Evolutionary conservation across 2,329 filamentous ascomycete species (phyloP), one percentile per base, ranked within the genome.

Genomic region (Cryphonectria radicalis): DNA sequence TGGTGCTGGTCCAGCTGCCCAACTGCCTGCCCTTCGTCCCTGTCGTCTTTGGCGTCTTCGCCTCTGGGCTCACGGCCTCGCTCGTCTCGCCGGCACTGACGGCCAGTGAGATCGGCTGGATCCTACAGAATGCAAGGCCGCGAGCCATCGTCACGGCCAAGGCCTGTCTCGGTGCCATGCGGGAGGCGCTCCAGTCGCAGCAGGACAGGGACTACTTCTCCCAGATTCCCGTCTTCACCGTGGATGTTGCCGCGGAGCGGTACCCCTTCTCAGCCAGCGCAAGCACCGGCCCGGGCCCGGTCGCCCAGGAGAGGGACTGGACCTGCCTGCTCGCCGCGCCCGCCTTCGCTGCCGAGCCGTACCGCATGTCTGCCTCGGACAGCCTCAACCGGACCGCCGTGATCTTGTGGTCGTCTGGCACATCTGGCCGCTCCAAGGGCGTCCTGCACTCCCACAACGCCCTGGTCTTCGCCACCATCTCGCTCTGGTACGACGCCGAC

Each of bases 341-440:
- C 4, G 88, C 87, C 72, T 75, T 77, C 28, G 90, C 86, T 86
- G 82, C 84, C 25, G 77, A 81, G 40, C 79, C 72, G 6, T 71
- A 69, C 50, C 69, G 46, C 75, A 25, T 80, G 79, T 0, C 77
- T 78, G 1, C 79, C 82, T 14, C 83, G 86, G 71, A 76, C 81
- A 40, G 80, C 80, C 17, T 83, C 84, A 72, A 91, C 75, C 93
- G 93, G 77, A 91, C 88, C 2, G 82, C 82, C 57, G 75, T 84
- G 1, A 82, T 84, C 64, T 78, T 84, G 67, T 84, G 82, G 82
- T 84, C 82, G 0, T 89, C 86, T 0, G 87, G 92, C 17, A 93
- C 90, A 0, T 94, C 92, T 0, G 92, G 92, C 1, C 84, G 91
- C 0, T 91, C 92, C 17, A 94, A 94, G 78, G 92, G 92, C 53